Base-by-base conservation (phyloP, 306 rosid genomes). In the Herpetospermum pedunculosum region DNA sequence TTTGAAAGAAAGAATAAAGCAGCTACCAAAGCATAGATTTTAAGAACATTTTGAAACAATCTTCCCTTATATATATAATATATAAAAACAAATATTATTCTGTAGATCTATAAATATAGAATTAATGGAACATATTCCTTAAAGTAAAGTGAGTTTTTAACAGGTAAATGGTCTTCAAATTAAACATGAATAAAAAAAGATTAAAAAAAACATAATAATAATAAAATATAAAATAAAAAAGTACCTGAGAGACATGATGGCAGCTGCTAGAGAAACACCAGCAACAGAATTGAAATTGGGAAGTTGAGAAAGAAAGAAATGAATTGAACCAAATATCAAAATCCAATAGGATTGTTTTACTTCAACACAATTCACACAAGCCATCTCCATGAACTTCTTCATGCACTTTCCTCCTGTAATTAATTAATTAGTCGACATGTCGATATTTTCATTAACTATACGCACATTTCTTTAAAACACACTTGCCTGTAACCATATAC, bases 201-300 rank as follows among this genome's bases (percentile, higher is more conserved):
- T n/a, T n/a, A n/a, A n/a, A n/a, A n/a, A n/a, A n/a, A n/a, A n/a
- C n/a, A n/a, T n/a, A n/a, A n/a, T n/a, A 23, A 23, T 8, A 41
- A 10, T 18, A 59, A 75, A 59, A 18, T 32, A 47, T 4, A 18
- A 8, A 50, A 35, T 47, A 37, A 19, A 6, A 26, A 12, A 46
- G 30, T 79, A 88, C 98, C 98, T 83, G 8, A 93, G 83, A 14
- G 98, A 91, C 98, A 93, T 90, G 40, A 91, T 69, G 54, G 98
- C 98, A 18, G 98, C 98, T 19, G 94, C 98, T n/a, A 93, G 80
- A 4, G 98, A 93, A 81, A 93, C 90, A 4, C 88, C 92, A 1
- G 98, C 96, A 44, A 93, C 98, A 41, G 98, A 90, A 55, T 93
- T 89, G 81, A 93, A 93, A 74, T 93, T 89, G 15, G 98, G 98